Evolutionary conservation across 768 basidiomycete genomes (phyloP).

Genomic region (Suillus bovinus): DNA sequence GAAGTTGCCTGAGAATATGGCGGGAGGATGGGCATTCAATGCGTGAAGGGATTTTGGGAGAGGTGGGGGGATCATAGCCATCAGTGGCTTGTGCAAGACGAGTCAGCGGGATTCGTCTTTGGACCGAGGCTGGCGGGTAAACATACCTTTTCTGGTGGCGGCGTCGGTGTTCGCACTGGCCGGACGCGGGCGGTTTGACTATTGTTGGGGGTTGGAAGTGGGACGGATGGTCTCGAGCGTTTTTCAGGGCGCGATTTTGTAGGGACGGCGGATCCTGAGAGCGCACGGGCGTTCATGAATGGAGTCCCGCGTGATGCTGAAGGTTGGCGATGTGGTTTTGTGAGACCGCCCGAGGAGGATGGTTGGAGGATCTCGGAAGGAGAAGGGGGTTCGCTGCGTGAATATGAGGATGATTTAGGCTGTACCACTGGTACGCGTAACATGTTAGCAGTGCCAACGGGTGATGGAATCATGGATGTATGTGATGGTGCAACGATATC

Average conservation of each 20-base stretch:
- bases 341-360: not conserved
- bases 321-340: constrained; percentile 1
- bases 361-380: not conserved
- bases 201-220: not conserved
- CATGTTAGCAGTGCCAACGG: not conserved
- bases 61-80: not conserved
- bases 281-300: not conserved
- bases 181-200: not conserved
- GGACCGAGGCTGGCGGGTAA: not conserved
- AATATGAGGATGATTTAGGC: not conserved
- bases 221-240: not conserved
- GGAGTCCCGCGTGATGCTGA: not conserved
- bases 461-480: not conserved
- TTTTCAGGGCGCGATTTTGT: not conserved
- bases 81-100: not conserved
- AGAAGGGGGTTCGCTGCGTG: not conserved
- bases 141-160: not conserved
- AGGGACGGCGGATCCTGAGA: not conserved
- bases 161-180: not conserved
- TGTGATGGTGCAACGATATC: not conserved
- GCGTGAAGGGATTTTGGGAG: not conserved
- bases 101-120: not conserved
- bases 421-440: not conserved
- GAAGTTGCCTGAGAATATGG: constrained; percentile 35
- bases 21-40: constrained; percentile 1